Conservation (phyloP, 768 basidiomycete species). For the Gymnopilus dilepis region DNA sequence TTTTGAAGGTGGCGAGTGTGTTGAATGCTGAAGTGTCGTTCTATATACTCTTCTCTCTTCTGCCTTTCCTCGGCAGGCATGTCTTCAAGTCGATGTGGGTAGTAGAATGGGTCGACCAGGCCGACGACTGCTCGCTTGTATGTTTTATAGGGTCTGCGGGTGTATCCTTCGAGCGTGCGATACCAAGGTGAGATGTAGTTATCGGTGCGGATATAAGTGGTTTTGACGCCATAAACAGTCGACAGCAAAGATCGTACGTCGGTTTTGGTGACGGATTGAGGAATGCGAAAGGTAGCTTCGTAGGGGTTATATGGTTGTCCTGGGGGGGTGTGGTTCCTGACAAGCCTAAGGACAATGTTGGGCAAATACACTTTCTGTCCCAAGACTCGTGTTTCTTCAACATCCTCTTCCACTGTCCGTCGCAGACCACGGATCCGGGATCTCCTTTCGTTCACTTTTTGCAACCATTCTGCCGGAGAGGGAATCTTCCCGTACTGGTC, state of each 20-base stretch:
- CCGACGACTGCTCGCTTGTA: constrained; percentile 95
- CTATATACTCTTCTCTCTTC: constrained; percentile 64
- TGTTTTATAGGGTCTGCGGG: constrained; percentile 51
- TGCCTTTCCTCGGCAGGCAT: constrained; percentile 63
- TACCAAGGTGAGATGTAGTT: constrained; percentile 71
- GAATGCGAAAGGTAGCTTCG: constrained; percentile 92
- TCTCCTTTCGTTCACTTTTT: constrained; percentile 58
- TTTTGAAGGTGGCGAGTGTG: constrained; percentile 40
- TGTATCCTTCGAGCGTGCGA: constrained; percentile 35
- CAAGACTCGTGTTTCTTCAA: constrained; percentile 57
- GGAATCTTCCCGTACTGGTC: constrained; percentile 39
- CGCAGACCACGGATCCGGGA: constrained; percentile 72
- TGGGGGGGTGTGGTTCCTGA: constrained; percentile 79
- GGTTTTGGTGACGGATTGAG: constrained; percentile 89
- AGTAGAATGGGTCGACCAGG: constrained; percentile 92
- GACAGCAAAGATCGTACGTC: constrained; percentile 87
- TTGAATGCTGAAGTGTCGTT: constrained; percentile 61
- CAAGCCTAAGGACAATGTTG: constrained; percentile 81
- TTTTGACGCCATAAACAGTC: constrained; percentile 85
- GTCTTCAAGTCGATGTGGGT: constrained; percentile 81
- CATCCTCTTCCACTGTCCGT: constrained; percentile 43
- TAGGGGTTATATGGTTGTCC: constrained; percentile 91
- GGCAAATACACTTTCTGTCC: constrained; percentile 90
- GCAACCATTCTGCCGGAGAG: constrained; percentile 64
- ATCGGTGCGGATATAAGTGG: constrained; percentile 96